Conservation (phyloP, 345 rosid genomes). For the Salix purpurea region DNA sequence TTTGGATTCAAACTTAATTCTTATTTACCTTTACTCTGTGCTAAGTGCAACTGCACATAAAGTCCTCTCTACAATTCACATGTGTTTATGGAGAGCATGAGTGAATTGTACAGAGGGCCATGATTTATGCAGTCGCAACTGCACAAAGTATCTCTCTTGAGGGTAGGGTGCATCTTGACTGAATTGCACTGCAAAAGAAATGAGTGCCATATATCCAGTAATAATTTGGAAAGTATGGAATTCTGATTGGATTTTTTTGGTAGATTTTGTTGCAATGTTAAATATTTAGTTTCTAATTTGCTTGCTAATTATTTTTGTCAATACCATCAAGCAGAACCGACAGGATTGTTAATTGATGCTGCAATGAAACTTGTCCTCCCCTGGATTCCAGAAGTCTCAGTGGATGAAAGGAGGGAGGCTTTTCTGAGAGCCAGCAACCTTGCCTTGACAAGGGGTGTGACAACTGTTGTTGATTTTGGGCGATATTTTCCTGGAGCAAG, state of each 20-base stretch:
- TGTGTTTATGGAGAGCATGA: too few relatives aligned
- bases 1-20: too few relatives aligned
- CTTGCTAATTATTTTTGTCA: neutral
- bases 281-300: neutral
- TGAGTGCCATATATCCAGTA: neutral
- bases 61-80: too few relatives aligned
- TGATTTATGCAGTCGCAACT: too few relatives aligned
- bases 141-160: too few relatives aligned
- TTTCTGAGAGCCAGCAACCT: slow-evolving; percentile 65
- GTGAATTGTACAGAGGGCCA: too few relatives aligned
- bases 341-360: slow-evolving; percentile 79
- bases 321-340: slow-evolving; percentile 51
- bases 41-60: too few relatives aligned
- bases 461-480: slow-evolving; percentile 81
- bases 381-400: slow-evolving; percentile 58
- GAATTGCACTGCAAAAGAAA: neutral
- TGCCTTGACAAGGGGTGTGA: slow-evolving; percentile 79
- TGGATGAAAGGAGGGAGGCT: slow-evolving; percentile 78
- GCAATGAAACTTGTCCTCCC: slow-evolving; percentile 67
- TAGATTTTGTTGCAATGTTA: neutral
- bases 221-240: neutral
- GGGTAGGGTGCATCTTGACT: neutral
- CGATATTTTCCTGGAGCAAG: slow-evolving; percentile 75
- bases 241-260: neutral
- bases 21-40: too few relatives aligned